Evolutionary conservation across 345 rosid species (phyloP).

Genomic region (Zanthoxylum bungeanum): DNA sequence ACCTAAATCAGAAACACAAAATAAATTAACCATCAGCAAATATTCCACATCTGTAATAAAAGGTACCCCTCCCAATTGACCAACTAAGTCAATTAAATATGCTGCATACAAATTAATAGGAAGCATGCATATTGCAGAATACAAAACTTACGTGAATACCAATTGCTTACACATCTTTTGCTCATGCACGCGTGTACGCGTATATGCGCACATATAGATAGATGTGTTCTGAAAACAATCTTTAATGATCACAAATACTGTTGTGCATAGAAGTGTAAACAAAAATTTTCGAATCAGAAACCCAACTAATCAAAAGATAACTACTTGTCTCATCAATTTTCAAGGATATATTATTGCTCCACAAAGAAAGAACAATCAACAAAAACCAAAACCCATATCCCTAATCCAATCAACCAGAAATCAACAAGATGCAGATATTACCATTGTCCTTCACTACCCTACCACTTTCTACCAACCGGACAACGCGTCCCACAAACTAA

Average conservation of each 20-base stretch:
- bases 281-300: too few species aligned
- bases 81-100: neutral
- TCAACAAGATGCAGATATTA: neutral
- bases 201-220: too few species aligned
- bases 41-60: neutral
- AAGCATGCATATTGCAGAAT: neutral
- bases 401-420: neutral
- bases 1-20: slow-evolving; percentile 44
- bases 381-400: neutral
- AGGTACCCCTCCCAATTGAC: neutral
- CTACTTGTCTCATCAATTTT: neutral
- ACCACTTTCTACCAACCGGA: neutral
- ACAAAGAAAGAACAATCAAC: neutral
- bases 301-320: neutral
- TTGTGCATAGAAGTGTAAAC: neutral
- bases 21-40: neutral
- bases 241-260: neutral
- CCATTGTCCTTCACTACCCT: neutral
- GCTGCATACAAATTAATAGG: neutral
- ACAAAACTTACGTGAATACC: neutral
- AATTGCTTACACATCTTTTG: neutral
- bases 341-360: neutral
- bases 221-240: neutral
- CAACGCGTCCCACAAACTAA: too few species aligned
- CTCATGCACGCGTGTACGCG: too few species aligned